A percentile compares a stretch with the other conserved stretches of the same genome.
These are phyloP conservation scores for Globisporangium perplexum DNA, from an alignment of 352 stramenopile species.

Conservation along the genomic window DNA sequence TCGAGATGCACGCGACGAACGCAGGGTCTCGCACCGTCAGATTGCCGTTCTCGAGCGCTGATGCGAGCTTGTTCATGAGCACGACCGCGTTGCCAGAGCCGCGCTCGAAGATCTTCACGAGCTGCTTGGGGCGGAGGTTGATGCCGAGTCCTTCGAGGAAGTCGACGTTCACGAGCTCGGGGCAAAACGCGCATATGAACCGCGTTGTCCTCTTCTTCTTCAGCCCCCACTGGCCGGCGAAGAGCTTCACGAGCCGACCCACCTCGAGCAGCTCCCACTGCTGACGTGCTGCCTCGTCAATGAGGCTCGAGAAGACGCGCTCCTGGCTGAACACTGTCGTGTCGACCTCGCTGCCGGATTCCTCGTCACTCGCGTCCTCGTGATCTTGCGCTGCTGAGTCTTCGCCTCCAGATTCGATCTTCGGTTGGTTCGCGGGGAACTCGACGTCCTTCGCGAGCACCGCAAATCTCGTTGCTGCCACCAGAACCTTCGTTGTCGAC, in stretches of 20 bases:
- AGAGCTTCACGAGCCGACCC: slow-evolving; percentile 73
- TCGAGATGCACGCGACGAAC: slow-evolving; percentile 24
- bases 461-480: neutral
- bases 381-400: neutral
- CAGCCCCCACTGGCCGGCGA: slow-evolving; percentile 51
- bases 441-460: no score
- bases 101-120: slow-evolving; percentile 65
- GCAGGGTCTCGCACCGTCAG: slow-evolving; percentile 46
- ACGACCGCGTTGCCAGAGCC: slow-evolving; percentile 52
- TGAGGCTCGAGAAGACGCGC: slow-evolving; percentile 63
- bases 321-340: slow-evolving; percentile 16
- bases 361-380: neutral
- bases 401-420: neutral
- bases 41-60: slow-evolving; percentile 63
- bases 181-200: slow-evolving; percentile 57
- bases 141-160: slow-evolving; percentile 78
- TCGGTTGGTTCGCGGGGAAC: neutral
- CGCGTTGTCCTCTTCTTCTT: slow-evolving; percentile 48
- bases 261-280: slow-evolving; percentile 77
- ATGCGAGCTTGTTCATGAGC: slow-evolving; percentile 72
- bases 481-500: neutral
- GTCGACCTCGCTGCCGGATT: neutral
- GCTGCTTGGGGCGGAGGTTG: slow-evolving; percentile 37
- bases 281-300: slow-evolving; percentile 70
- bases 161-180: slow-evolving; percentile 82